These are phyloP conservation scores for Rosa multiflora DNA, from an alignment of 306 rosid species.

Conservation along the genomic window DNA sequence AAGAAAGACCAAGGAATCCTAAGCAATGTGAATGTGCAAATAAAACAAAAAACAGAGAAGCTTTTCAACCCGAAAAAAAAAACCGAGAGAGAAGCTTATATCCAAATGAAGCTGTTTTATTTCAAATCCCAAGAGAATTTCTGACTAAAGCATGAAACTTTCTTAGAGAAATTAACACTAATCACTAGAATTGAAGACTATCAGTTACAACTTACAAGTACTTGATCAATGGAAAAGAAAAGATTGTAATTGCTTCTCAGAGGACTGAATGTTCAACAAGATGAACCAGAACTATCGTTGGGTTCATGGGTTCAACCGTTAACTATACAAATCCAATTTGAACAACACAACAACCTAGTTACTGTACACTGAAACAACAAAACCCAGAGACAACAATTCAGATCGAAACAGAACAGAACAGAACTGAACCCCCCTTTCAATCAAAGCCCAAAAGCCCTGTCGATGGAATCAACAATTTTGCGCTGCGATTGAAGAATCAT, in stretches of 20 bases:
- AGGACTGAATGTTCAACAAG: constrained; percentile 13
- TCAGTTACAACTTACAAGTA: background rate
- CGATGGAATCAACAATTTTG: constrained; percentile 72
- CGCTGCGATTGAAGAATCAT: constrained; percentile 66
- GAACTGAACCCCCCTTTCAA: constrained; percentile 7
- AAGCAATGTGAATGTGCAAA: background rate
- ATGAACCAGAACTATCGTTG: background rate
- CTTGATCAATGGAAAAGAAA: background rate
- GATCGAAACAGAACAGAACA: background rate
- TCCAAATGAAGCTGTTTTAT: background rate
- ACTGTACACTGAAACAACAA: constrained; percentile 1
- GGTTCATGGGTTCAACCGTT: constrained; percentile 1
- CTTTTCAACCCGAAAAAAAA: too few species aligned
- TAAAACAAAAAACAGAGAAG: background rate
- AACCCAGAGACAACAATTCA: background rate
- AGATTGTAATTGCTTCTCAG: background rate
- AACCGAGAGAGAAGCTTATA: background rate
- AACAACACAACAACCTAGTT: background rate
- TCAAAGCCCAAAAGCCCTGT: constrained; percentile 40
- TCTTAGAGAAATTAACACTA: background rate
- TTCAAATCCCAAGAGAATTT: background rate
- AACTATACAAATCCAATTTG: constrained; percentile 2
- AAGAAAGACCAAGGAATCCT: background rate
- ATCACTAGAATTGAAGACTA: background rate
- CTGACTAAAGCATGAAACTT: background rate